Conservation (phyloP, 495 filamentous ascomycete species). For the Podospora appendiculata region DNA sequence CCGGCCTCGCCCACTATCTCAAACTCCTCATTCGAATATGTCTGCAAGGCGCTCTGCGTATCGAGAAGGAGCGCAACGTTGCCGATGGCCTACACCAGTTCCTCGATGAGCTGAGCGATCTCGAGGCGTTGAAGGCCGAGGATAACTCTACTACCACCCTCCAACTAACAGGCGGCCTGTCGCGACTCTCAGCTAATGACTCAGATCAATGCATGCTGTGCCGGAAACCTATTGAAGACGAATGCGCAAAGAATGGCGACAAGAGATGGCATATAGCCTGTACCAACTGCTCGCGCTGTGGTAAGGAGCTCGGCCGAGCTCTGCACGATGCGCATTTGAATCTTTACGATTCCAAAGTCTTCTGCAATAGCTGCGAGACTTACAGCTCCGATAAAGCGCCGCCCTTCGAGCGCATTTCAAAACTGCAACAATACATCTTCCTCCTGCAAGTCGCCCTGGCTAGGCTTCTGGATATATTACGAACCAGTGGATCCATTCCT, state of each 20-base stretch:
- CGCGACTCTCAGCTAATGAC: slow-evolving; percentile 63
- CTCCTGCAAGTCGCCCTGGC: slow-evolving; percentile 87
- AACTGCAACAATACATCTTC: slow-evolving; percentile 90
- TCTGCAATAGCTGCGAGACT: slow-evolving; percentile 57
- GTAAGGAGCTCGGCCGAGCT: slow-evolving; percentile 57
- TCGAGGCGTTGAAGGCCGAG: slow-evolving; percentile 63
- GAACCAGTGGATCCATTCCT: slow-evolving; percentile 70
- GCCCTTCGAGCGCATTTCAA: slow-evolving; percentile 57
- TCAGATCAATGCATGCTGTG: slow-evolving; percentile 79
- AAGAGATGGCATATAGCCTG: slow-evolving; percentile 79
- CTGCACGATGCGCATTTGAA: slow-evolving; percentile 60
- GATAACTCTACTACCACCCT: slow-evolving; percentile 52
- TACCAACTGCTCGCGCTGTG: slow-evolving; percentile 67
- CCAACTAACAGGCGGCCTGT: slow-evolving; percentile 65
- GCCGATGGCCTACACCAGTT: slow-evolving; percentile 71
- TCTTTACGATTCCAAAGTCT: slow-evolving; percentile 53
- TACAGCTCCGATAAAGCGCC: slow-evolving; percentile 24
- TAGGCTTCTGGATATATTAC: slow-evolving; percentile 77
- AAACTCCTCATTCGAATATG: slow-evolving; percentile 97
- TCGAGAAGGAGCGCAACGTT: slow-evolving; percentile 74
- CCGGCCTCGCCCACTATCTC: slow-evolving; percentile 93
- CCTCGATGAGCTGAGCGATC: slow-evolving; percentile 67
- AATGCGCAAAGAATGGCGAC: slow-evolving; percentile 65
- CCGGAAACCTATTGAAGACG: slow-evolving; percentile 85
- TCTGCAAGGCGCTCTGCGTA: slow-evolving; percentile 82